Conservation (phyloP, 805 yeast genomes). For the Maudiozyma bulderi region DNA sequence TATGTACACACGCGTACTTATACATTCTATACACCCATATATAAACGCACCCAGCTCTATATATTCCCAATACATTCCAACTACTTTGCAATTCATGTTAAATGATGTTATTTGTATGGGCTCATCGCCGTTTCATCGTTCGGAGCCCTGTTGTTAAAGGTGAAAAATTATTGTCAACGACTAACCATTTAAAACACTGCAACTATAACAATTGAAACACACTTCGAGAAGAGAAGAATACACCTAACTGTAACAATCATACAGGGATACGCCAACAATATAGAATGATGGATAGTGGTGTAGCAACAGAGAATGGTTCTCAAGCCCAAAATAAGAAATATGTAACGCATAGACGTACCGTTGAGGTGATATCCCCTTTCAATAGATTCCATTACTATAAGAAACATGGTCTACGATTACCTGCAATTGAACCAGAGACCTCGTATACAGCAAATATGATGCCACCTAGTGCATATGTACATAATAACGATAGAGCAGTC, state of each 20-base stretch:
- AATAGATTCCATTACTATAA: slow-evolving; percentile 20
- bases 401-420: slow-evolving; percentile 22
- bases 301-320: not conserved
- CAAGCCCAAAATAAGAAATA: slow-evolving; percentile 17
- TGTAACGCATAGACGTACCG: slow-evolving; percentile 26
- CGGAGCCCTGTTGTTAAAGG: no score
- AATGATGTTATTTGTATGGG: no score
- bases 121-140: no score
- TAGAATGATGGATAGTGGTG: not conserved
- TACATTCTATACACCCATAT: not conserved
- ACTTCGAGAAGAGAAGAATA: no score
- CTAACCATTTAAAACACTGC: no score
- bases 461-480: slow-evolving; percentile 23
- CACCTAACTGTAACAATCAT: no score
- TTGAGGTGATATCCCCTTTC: slow-evolving; percentile 26
- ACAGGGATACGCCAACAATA: no score
- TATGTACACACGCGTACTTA: not conserved
- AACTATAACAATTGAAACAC: no score
- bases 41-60: not conserved
- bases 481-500: slow-evolving; percentile 28
- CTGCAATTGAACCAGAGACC: slow-evolving; percentile 24
- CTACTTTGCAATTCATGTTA: not conserved
- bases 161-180: no score
- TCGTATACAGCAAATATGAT: slow-evolving; percentile 23
- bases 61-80: not conserved